Evolutionary conservation across 2,329 filamentous ascomycete species (phyloP).

Genomic region (Ceratocystis papillata): DNA sequence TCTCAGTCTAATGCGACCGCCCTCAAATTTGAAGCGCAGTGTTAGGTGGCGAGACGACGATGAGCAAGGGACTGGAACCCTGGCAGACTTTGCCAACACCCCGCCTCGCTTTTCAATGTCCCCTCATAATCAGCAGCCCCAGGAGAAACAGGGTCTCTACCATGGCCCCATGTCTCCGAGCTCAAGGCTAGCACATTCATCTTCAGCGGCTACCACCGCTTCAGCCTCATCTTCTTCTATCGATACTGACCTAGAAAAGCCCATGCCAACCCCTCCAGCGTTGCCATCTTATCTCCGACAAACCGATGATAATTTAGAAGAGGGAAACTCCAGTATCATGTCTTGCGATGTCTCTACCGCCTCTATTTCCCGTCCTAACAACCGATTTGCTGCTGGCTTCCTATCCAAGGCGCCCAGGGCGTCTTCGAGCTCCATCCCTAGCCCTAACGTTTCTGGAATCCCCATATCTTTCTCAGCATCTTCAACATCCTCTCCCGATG

Average conservation of each 20-base stretch:
- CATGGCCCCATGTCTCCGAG: conserved; percentile 10
- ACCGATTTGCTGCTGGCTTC: conserved; percentile 22
- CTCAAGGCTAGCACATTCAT: conserved; percentile 7
- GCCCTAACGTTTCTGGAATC: conserved; percentile 19
- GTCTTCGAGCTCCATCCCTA: conserved; percentile 13
- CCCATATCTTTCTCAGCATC: conserved; percentile 14
- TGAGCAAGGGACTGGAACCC: conserved; percentile 64
- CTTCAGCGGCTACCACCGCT: neutral
- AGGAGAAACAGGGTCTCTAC: conserved; percentile 28
- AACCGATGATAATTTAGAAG: conserved; percentile 15
- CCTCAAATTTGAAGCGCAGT: conserved; percentile 54
- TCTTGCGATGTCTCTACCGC: conserved; percentile 20
- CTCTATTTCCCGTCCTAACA: conserved; percentile 19
- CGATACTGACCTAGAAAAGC: conserved; percentile 23
- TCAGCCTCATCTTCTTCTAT: conserved; percentile 33
- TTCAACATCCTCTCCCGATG: conserved; percentile 17
- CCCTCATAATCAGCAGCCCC: conserved; percentile 41
- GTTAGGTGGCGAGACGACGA: conserved; percentile 95
- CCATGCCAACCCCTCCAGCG: conserved; percentile 19
- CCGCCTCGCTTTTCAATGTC: conserved; percentile 37
- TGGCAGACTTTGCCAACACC: conserved; percentile 87
- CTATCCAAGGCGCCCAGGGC: conserved; percentile 15
- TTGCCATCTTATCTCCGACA: conserved; percentile 21
- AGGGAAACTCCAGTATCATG: conserved; percentile 21
- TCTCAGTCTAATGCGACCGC: conserved; percentile 24